Percentiles rank a stretch among this genome's conserved stretches.
Evolutionary conservation across 148 eudicot species (phyloP).

Genomic region (Bassia scoparia): DNA sequence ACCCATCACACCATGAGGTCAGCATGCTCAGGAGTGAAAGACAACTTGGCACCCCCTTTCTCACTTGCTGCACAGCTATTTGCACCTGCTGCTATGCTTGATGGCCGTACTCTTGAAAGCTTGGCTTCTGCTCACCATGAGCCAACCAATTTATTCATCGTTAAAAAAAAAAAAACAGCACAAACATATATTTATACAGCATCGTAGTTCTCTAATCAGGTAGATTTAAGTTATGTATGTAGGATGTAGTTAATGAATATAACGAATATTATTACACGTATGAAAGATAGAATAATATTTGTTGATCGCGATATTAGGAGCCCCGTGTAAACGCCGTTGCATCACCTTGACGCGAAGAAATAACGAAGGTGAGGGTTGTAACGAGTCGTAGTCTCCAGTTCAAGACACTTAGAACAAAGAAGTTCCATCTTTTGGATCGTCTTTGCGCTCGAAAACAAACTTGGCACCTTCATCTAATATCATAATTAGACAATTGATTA

Average conservation of each 20-base stretch:
- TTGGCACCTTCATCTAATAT: slow-evolving; percentile 62
- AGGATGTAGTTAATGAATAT: neutral
- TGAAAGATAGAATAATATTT: slow-evolving; percentile 56
- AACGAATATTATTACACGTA: slow-evolving; percentile 40
- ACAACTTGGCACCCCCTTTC: slow-evolving; percentile 67
- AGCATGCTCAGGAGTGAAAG: slow-evolving; percentile 62
- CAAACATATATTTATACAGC: neutral
- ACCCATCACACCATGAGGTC: slow-evolving; percentile 84
- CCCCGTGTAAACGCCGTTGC: slow-evolving; percentile 45
- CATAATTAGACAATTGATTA: neutral
- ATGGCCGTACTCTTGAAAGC: slow-evolving; percentile 75
- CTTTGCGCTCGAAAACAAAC: slow-evolving; percentile 69
- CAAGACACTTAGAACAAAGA: slow-evolving; percentile 59
- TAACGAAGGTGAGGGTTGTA: slow-evolving; percentile 69
- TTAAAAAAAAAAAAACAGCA: neutral
- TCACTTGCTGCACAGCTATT: slow-evolving; percentile 80
- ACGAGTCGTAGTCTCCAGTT: slow-evolving; percentile 79
- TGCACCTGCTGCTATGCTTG: slow-evolving; percentile 83
- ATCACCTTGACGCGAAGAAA: slow-evolving; percentile 78
- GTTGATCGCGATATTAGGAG: slow-evolving; percentile 63
- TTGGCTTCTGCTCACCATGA: slow-evolving; percentile 52
- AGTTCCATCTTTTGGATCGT: slow-evolving; percentile 80
- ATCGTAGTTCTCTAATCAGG: neutral
- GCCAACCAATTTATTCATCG: neutral
- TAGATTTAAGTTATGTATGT: neutral